A percentile compares a stretch with the other conserved stretches of the same genome.
These are phyloP conservation scores for Mycena pura DNA, from an alignment of 768 basidiomycete genomes.

Conservation along the genomic window DNA sequence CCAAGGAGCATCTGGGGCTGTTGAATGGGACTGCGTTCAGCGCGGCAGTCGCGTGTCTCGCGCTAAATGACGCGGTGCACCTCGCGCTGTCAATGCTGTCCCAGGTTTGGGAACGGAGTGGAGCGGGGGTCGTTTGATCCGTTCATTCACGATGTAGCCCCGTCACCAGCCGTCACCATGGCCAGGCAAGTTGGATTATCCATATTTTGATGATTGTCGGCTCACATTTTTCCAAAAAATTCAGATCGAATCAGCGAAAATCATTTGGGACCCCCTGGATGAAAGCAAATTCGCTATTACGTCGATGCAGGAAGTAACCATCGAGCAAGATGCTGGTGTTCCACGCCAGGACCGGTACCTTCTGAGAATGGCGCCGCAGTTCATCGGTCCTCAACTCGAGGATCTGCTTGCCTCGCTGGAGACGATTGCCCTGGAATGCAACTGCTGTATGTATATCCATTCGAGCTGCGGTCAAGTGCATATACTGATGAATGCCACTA, in stretches of 20 bases:
- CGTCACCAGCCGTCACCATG: slow-evolving; percentile 89
- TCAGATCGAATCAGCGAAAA: slow-evolving; percentile 73
- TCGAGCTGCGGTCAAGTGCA: neutral
- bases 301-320: slow-evolving; percentile 74
- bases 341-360: slow-evolving; percentile 85
- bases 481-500: slow-evolving; percentile 34
- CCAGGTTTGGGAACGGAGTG: slow-evolving; percentile 80
- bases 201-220: neutral
- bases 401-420: slow-evolving; percentile 72
- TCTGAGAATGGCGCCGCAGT: slow-evolving; percentile 80
- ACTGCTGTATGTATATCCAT: slow-evolving; percentile 65
- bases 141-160: slow-evolving; percentile 77
- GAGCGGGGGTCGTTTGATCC: slow-evolving; percentile 76
- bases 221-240: slow-evolving; percentile 4
- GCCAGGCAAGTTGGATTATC: slow-evolving; percentile 57
- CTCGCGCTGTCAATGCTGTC: slow-evolving; percentile 69
- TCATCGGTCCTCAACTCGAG: slow-evolving; percentile 86
- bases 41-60: slow-evolving; percentile 77
- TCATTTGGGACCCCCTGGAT: slow-evolving; percentile 71
- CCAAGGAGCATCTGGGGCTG: slow-evolving; percentile 83
- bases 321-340: slow-evolving; percentile 73
- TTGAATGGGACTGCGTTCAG: slow-evolving; percentile 89
- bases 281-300: slow-evolving; percentile 72
- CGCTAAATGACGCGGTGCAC: slow-evolving; percentile 74
- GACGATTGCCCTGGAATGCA: slow-evolving; percentile 76